Evolutionary conservation across 2,329 filamentous ascomycete species (phyloP).

Genomic region (Dothistroma pini): DNA sequence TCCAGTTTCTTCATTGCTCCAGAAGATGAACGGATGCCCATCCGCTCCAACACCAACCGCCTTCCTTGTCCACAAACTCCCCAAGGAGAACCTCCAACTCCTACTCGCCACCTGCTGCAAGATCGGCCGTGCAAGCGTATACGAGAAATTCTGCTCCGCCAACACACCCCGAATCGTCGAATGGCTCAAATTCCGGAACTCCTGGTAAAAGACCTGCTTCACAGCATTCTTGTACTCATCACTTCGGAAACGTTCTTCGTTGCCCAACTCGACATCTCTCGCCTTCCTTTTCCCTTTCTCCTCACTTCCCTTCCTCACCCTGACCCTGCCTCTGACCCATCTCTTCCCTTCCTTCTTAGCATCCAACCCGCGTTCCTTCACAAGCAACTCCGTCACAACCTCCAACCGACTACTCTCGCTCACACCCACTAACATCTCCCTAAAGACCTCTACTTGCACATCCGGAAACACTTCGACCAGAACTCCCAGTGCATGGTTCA

Average conservation of each 20-base stretch:
- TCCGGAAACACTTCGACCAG: constrained; percentile 73
- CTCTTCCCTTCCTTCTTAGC: constrained; percentile 60
- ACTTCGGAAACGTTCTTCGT: constrained; percentile 65
- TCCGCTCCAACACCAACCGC: constrained; percentile 50
- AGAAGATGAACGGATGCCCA: constrained; percentile 61
- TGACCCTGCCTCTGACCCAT: constrained; percentile 43
- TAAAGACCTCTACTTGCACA: constrained; percentile 76
- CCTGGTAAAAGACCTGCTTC: constrained; percentile 63
- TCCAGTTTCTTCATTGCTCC: constrained; percentile 47
- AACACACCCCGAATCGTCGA: constrained; percentile 75
- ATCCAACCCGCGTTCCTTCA: constrained; percentile 55
- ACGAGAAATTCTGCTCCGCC: constrained; percentile 76
- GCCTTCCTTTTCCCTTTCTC: not conserved
- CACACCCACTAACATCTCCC: constrained; percentile 73
- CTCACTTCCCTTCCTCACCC: constrained; percentile 1
- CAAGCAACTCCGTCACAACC: constrained; percentile 70
- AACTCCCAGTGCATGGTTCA: constrained; percentile 66
- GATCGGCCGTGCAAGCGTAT: constrained; percentile 66
- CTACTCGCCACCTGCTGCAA: constrained; percentile 66
- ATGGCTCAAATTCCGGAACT: constrained; percentile 70
- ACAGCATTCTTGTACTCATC: constrained; percentile 66
- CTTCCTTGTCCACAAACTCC: constrained; percentile 65
- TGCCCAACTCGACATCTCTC: constrained; percentile 42
- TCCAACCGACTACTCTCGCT: constrained; percentile 73
- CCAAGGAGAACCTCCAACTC: constrained; percentile 73